Base-by-base conservation (phyloP, 805 yeast genomes). In the Candida ficus region DNA sequence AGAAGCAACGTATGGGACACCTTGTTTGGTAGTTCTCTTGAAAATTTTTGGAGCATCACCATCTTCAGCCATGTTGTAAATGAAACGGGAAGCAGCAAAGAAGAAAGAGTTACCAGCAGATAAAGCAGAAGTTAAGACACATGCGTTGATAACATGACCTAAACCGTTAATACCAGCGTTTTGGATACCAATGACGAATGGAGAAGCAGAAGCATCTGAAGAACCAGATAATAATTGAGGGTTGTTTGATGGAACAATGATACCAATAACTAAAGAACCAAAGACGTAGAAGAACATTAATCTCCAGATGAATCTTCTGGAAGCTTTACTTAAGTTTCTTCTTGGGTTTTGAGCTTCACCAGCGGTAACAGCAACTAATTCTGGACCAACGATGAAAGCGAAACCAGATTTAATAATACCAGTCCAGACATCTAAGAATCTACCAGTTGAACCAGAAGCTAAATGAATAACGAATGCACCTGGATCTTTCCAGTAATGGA, bases 91-190 rank as follows among this genome's bases (percentile, higher is more conserved):
- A 21, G 84, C 83, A 52, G 83, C 81, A 61, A 83, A 84, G 57
- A 85, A 71, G 64, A 82, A 89, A 2, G 90, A 81, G 64, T 84
- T 86, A 30, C 84, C 81, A 32, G 95, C 91, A 8, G 93, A 83
- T 60, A 85, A 75, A 37, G 87, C 90, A 47, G 87, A 83, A 26
- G 85, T 63, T 56, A 88, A 63, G 49, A 88, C 82, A 60, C 84
- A 78, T 5, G 83, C 91, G 58, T 88, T 88, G 56, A 88, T 69
- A 39, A 88, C 73, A 51, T 82, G 83, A 34, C 89, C 87, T 48
- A 87, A 67, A 1, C 77, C 91, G 17, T 61, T 54, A 47, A 86
- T 84, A 31, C 75, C 70, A 28, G 85, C 83, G 47, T 70, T 70
- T 48, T 75, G 74, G 53, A 86, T 80, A 40, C 95, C 95, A 56